Conservation (phyloP, 1,284 basidiomycete species). For the Ceratobasidium sp. region DNA sequence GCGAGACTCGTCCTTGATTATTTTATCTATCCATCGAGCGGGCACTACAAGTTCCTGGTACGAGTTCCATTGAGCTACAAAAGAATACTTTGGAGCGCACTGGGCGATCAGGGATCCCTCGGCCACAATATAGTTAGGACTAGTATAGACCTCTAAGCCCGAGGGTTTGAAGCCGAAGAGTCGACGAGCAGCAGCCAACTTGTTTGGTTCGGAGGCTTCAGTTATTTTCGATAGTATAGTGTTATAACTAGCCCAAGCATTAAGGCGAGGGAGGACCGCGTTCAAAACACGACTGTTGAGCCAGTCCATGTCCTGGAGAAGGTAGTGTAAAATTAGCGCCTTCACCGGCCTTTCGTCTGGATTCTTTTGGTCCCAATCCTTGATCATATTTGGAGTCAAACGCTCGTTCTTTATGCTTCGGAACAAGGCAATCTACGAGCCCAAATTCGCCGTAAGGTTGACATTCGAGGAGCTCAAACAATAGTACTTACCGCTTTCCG, state of each 20-base stretch:
- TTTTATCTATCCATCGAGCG: slow-evolving; percentile 7
- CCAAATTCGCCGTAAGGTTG: background rate
- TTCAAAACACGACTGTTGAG: background rate
- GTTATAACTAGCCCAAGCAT: background rate
- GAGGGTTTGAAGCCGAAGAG: slow-evolving; percentile 20
- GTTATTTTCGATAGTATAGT: background rate
- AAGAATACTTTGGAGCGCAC: background rate
- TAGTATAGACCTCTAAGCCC: background rate
- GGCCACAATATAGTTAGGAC: background rate
- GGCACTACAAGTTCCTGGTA: background rate
- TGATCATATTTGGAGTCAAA: background rate
- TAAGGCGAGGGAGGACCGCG: background rate
- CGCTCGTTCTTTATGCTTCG: background rate
- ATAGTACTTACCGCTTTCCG: background rate
- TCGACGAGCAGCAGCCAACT: background rate
- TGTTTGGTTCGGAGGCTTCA: slow-evolving; percentile 2
- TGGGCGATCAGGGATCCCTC: slow-evolving; percentile 9
- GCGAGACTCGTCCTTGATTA: background rate
- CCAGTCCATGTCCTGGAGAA: slow-evolving; percentile 3
- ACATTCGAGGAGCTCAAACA: too few relatives aligned
- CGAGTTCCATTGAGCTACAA: background rate
- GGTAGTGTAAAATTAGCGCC: background rate
- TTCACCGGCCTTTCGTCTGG: background rate
- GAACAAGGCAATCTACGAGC: background rate
- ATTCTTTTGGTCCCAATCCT: background rate